Percentiles rank a stretch among this genome's conserved stretches.
Evolutionary conservation across 1,139 yeast genomes (phyloP).

Genomic region (Blastobotrys serpentis): DNA sequence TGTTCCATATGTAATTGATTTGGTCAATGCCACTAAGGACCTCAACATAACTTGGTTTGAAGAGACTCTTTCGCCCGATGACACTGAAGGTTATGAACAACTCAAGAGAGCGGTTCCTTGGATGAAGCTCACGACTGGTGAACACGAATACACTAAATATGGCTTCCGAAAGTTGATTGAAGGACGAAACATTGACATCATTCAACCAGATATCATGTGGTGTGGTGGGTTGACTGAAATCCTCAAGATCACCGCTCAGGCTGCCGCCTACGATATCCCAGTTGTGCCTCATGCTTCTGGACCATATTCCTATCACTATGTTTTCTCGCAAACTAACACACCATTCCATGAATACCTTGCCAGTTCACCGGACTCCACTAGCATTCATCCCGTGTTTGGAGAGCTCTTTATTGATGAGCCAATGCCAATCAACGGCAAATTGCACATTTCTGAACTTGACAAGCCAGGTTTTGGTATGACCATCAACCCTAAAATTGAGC

Average conservation of each 20-base stretch:
- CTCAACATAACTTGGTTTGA: slow-evolving; percentile 53
- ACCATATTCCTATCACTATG: slow-evolving; percentile 52
- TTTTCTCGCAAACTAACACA: slow-evolving; percentile 48
- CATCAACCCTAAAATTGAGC: slow-evolving; percentile 44
- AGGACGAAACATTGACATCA: slow-evolving; percentile 47
- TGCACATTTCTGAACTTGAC: slow-evolving; percentile 42
- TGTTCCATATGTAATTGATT: slow-evolving; percentile 48
- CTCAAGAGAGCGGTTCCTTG: slow-evolving; percentile 48
- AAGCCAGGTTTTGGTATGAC: slow-evolving; percentile 52
- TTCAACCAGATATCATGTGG: slow-evolving; percentile 56
- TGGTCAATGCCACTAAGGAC: slow-evolving; percentile 45
- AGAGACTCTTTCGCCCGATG: slow-evolving; percentile 52
- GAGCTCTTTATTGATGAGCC: slow-evolving; percentile 48
- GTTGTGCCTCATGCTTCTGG: slow-evolving; percentile 54
- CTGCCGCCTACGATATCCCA: slow-evolving; percentile 53
- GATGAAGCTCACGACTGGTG: slow-evolving; percentile 51
- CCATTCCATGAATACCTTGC: slow-evolving; percentile 54
- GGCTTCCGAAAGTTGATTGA: slow-evolving; percentile 52
- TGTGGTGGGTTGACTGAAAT: slow-evolving; percentile 52
- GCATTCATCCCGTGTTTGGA: slow-evolving; percentile 50
- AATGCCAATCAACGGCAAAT: slow-evolving; percentile 46
- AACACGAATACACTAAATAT: slow-evolving; percentile 51
- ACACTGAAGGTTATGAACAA: slow-evolving; percentile 43
- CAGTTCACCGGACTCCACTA: slow-evolving; percentile 48
- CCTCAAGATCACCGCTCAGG: slow-evolving; percentile 47